phyloP scores from a whole-genome alignment of 2,329 filamentous ascomycete species.

The Lecanicillium sp. region DNA sequence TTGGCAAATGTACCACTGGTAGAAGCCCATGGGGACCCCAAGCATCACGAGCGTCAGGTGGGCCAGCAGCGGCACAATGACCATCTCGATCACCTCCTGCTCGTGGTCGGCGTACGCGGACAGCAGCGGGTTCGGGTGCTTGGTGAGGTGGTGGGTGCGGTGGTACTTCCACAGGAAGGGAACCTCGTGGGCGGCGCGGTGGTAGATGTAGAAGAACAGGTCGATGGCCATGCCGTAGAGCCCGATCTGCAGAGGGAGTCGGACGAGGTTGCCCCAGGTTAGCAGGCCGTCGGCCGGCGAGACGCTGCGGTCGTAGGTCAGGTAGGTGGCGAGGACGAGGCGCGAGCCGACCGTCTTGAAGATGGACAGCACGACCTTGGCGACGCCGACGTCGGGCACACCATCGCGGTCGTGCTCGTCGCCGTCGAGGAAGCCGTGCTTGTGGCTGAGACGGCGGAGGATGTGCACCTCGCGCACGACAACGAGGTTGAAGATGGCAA shows the following conservation, averaged over 20 bases:
- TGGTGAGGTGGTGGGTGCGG: constrained; percentile 32
- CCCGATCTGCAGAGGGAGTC: constrained; percentile 26
- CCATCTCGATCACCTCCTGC: constrained; percentile 31
- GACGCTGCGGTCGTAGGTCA: constrained; percentile 19
- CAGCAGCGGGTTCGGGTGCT: constrained; percentile 31
- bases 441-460: constrained; percentile 26
- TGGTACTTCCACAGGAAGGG: constrained; percentile 30
- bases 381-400: constrained; percentile 27
- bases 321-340: constrained; percentile 21
- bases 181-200: constrained; percentile 30
- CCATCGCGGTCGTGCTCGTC: constrained; percentile 31
- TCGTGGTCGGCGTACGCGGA: constrained; percentile 29
- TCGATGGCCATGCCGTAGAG: constrained; percentile 30
- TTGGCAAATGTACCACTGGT: constrained; percentile 35
- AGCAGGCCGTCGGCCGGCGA: constrained; percentile 14
- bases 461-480: constrained; percentile 26
- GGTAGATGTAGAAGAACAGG: constrained; percentile 33
- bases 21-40: constrained; percentile 33
- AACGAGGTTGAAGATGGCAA: constrained; percentile 24
- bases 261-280: constrained; percentile 6
- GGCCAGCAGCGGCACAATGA: constrained; percentile 26
- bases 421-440: constrained; percentile 30
- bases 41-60: constrained; percentile 21
- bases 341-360: constrained; percentile 21
- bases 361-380: constrained; percentile 20